Percentiles rank a stretch among this genome's conserved stretches.
Conservation (phyloP, 768 basidiomycete genomes). For the Cystoderma amianthinum region DNA sequence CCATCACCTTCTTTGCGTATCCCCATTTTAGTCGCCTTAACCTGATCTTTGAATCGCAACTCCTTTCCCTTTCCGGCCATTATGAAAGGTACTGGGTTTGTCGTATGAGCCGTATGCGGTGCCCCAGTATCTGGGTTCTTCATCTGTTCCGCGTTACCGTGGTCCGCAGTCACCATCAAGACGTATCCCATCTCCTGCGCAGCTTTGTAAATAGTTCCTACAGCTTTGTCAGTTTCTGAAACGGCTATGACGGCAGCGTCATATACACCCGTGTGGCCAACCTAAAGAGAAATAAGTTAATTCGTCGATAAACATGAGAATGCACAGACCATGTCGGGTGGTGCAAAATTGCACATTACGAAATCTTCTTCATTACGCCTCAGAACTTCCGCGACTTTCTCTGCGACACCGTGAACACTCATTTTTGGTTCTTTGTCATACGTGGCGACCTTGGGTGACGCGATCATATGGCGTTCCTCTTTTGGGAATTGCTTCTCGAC, state of each 20-base stretch:
- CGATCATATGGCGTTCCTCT: constrained; percentile 84
- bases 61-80: constrained; percentile 61
- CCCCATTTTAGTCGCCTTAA: constrained; percentile 32
- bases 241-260: constrained; percentile 91
- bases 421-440: constrained; percentile 91
- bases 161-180: constrained; percentile 85
- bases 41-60: constrained; percentile 52
- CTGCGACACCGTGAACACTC: constrained; percentile 83
- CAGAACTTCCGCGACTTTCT: constrained; percentile 87
- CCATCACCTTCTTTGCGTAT: constrained; percentile 50
- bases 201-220: constrained; percentile 81
- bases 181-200: constrained; percentile 83
- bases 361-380: constrained; percentile 69
- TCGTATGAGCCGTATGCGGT: constrained; percentile 90
- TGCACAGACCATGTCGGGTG: constrained; percentile 80
- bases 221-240: constrained; percentile 81
- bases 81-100: constrained; percentile 88
- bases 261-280: constrained; percentile 89
- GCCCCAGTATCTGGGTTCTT: constrained; percentile 73
- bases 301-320: not conserved
- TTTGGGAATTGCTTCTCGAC: constrained; percentile 84
- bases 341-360: constrained; percentile 97
- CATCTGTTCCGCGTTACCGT: constrained; percentile 97
- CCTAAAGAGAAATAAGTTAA: constrained; percentile 28
- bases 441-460: constrained; percentile 90